Conservation (phyloP, 192 early-diverging fungal species). For the Coemansia sp. region DNA sequence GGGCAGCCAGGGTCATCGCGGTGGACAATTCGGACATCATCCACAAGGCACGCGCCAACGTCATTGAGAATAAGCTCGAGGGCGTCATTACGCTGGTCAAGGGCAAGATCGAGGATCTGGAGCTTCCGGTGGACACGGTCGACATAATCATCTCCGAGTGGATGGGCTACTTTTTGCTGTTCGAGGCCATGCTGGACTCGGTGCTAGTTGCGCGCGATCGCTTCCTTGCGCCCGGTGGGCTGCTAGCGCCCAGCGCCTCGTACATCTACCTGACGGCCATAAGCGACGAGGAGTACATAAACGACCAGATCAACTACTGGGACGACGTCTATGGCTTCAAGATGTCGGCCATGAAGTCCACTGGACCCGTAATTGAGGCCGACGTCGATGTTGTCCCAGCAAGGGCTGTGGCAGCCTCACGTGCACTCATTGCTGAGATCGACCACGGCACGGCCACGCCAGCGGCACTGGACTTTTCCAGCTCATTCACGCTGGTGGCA, state of each 20-base stretch:
- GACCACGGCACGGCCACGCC: conserved; percentile 68
- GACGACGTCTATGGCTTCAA: conserved; percentile 93
- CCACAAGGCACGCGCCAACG: conserved; percentile 65
- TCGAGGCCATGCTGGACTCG: conserved; percentile 87
- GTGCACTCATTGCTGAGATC: conserved; percentile 66
- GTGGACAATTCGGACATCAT: conserved; percentile 58
- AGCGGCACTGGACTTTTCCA: conserved; percentile 70
- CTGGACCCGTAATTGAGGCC: conserved; percentile 61
- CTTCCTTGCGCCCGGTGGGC: conserved; percentile 93
- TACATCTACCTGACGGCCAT: conserved; percentile 88
- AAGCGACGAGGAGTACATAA: conserved; percentile 76
- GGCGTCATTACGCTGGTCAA: conserved; percentile 88
- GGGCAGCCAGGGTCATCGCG: conserved; percentile 93
- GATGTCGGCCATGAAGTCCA: conserved; percentile 82
- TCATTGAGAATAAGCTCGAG: conserved; percentile 75
- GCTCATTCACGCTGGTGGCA: conserved; percentile 65
- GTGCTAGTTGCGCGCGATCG: conserved; percentile 63
- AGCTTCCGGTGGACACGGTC: conserved; percentile 66
- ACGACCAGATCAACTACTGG: conserved; percentile 81
- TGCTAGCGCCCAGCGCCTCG: conserved; percentile 87
- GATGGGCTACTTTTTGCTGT: conserved; percentile 93
- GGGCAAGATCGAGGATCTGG: conserved; percentile 74
- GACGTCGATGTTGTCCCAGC: conserved; percentile 78
- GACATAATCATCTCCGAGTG: conserved; percentile 97
- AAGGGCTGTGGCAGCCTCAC: conserved; percentile 65